Conservation (phyloP, 2,329 filamentous ascomycete genomes). For the Botrytis medusae region DNA sequence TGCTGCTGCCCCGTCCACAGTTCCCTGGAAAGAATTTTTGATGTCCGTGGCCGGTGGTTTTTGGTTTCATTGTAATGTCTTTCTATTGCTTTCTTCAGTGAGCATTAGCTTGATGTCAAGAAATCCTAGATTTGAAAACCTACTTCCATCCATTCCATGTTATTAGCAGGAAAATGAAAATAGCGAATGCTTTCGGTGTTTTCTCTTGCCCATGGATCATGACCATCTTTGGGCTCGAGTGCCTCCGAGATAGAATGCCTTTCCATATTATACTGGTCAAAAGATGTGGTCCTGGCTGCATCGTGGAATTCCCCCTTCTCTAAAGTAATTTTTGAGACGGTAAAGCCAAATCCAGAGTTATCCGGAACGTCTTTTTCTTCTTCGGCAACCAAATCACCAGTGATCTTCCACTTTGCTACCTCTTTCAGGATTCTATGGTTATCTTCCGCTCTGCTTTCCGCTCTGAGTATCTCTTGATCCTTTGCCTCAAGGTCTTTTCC, state of each 20-base stretch:
- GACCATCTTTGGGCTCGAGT: accelerated
- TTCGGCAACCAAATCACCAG: not conserved
- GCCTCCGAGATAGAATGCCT: not conserved
- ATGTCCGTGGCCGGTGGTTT: not conserved
- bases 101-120: not conserved
- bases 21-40: not conserved
- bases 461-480: not conserved
- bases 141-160: not conserved
- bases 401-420: not conserved
- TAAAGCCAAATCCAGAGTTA: not conserved
- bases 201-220: not conserved
- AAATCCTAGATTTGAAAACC: accelerated
- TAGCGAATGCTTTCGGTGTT: not conserved
- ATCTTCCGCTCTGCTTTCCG: too few relatives aligned
- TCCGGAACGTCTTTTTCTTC: not conserved
- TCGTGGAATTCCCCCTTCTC: accelerated
- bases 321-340: not conserved
- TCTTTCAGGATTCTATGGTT: not conserved
- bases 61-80: not conserved
- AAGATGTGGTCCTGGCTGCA: not conserved
- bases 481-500: accelerated
- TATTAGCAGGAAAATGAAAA: not conserved
- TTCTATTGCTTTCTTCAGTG: not conserved
- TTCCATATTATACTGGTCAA: accelerated
- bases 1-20: not conserved